Conservation (phyloP, 2,329 filamentous ascomycete genomes). For the Blastomyces gilchristii region DNA sequence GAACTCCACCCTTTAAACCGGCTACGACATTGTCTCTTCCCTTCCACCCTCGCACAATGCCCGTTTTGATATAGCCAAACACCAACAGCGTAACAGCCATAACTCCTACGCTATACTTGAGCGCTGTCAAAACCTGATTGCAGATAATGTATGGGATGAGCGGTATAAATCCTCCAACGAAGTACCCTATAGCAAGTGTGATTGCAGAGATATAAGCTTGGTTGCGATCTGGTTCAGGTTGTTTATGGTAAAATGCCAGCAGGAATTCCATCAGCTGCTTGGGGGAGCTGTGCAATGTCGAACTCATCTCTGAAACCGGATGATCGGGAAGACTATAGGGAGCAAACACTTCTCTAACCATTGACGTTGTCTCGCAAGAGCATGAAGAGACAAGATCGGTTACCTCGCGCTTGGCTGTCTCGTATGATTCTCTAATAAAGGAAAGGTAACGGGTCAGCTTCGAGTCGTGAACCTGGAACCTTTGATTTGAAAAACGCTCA, state of each 20-base stretch:
- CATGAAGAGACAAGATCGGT: slow-evolving; percentile 31
- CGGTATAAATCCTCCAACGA: slow-evolving; percentile 60
- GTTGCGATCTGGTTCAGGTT: slow-evolving; percentile 36
- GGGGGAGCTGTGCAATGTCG: slow-evolving; percentile 28
- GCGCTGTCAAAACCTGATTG: slow-evolving; percentile 35
- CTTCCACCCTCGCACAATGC: slow-evolving; percentile 37
- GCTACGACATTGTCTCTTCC: slow-evolving; percentile 40
- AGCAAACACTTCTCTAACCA: slow-evolving; percentile 35
- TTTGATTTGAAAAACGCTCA: slow-evolving; percentile 23
- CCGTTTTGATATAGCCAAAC: slow-evolving; percentile 38
- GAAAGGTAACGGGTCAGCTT: neutral
- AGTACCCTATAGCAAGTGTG: slow-evolving; percentile 59
- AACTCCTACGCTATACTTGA: slow-evolving; percentile 40
- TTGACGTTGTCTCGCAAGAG: slow-evolving; percentile 27
- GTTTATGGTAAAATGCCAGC: slow-evolving; percentile 40
- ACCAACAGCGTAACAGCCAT: slow-evolving; percentile 34
- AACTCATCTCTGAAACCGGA: slow-evolving; percentile 28
- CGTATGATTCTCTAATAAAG: slow-evolving; percentile 34
- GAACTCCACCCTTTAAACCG: slow-evolving; percentile 49
- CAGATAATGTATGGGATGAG: slow-evolving; percentile 59
- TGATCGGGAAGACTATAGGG: slow-evolving; percentile 32
- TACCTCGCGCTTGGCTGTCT: slow-evolving; percentile 37
- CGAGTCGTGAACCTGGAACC: slow-evolving; percentile 2
- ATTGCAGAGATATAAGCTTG: slow-evolving; percentile 46
- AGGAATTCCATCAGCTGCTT: slow-evolving; percentile 38